phyloP scores from a whole-genome alignment of 768 basidiomycete genomes.

The Agaricus blazei region DNA sequence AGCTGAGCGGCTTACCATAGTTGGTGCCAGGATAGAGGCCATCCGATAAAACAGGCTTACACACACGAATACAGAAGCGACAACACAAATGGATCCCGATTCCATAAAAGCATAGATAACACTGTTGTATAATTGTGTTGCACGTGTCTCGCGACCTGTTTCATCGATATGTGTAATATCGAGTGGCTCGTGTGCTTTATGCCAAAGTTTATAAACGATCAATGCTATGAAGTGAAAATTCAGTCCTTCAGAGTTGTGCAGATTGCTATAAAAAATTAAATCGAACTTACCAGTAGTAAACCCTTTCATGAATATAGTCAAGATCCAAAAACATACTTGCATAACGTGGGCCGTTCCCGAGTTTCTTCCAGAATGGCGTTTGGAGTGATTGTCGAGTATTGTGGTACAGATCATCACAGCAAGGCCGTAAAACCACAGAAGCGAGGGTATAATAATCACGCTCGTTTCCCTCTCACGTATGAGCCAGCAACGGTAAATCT shows the following conservation, averaged over 20 bases:
- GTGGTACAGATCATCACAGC: neutral
- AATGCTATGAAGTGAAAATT: neutral
- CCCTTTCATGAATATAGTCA: neutral
- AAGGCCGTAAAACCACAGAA: neutral
- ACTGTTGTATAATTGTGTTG: neutral
- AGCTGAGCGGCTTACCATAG: neutral
- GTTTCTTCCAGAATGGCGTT: too few species aligned
- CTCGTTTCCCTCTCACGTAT: neutral
- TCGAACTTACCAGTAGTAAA: neutral
- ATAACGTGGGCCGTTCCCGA: neutral
- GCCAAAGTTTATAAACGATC: neutral
- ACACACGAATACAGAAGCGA: neutral
- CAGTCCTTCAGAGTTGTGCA: too few species aligned
- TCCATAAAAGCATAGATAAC: neutral
- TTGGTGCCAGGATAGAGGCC: neutral
- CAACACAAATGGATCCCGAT: neutral
- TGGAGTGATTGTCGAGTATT: too few species aligned
- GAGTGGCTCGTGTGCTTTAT: too few species aligned
- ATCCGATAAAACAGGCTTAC: neutral
- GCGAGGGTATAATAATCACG: neutral
- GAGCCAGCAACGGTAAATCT: slow-evolving; percentile 4
- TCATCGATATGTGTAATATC: too few species aligned
- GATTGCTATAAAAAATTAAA: too few species aligned
- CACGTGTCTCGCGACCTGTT: too few species aligned
- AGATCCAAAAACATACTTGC: neutral